A percentile compares a stretch with the other conserved stretches of the same genome.
phyloP scores from a whole-genome alignment of 1,284 basidiomycete species.

The Puccinia novopanici region DNA sequence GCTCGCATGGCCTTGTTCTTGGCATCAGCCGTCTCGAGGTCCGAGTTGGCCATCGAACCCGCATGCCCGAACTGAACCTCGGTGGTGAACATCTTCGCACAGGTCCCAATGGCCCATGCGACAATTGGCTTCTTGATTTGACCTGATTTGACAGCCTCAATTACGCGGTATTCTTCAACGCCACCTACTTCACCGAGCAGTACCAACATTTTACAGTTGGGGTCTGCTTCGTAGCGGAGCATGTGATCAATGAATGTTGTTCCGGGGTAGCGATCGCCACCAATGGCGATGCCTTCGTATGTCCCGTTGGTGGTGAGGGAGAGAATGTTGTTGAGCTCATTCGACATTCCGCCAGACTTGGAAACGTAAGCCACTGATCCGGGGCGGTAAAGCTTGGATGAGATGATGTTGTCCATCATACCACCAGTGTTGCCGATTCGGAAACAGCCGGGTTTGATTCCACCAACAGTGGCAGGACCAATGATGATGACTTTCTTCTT shows the following conservation, averaged over 20 bases:
- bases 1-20: conserved; percentile 95
- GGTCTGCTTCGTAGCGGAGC: conserved; percentile 93
- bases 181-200: conserved; percentile 98
- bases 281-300: conserved; percentile 99
- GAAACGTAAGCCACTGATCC: conserved; percentile 98
- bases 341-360: conserved; percentile 99
- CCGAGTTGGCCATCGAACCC: conserved; percentile 96
- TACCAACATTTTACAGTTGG: conserved; percentile 97
- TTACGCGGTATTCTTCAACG: conserved; percentile 98
- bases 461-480: conserved; percentile 96
- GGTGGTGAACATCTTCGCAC: conserved; percentile 99
- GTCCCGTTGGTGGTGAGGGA: conserved; percentile 96
- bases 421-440: conserved; percentile 98
- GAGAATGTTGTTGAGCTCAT: conserved; percentile 99
- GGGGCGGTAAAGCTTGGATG: conserved; percentile 96
- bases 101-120: conserved; percentile 98
- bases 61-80: conserved; percentile 99
- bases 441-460: conserved; percentile 99
- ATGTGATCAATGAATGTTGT: conserved; percentile 99
- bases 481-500: conserved; percentile 90
- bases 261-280: conserved; percentile 97
- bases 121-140: conserved; percentile 97
- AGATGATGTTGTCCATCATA: conserved; percentile 99
- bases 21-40: conserved; percentile 92
- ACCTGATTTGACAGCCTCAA: conserved; percentile 92